phyloP scores from a whole-genome alignment of 768 basidiomycete genomes.

The Coprinellus aureogranulatus region DNA sequence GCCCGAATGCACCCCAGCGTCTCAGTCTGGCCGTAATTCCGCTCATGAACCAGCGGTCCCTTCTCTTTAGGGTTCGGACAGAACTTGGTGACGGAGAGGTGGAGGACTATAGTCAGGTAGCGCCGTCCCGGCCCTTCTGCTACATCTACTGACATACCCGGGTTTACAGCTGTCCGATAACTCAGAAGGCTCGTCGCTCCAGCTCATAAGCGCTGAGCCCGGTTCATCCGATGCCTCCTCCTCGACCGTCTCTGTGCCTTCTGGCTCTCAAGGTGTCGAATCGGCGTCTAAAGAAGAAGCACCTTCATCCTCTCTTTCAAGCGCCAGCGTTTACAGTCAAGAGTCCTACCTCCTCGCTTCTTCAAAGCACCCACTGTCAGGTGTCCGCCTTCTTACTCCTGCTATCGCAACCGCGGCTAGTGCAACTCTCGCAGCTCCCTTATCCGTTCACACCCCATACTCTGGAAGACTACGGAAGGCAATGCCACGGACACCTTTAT shows the following conservation, averaged over 20 bases:
- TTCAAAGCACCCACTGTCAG: neutral
- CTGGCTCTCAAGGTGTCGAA: neutral
- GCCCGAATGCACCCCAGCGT: neutral
- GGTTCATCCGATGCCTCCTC: neutral
- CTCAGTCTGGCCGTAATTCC: neutral
- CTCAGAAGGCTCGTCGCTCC: neutral
- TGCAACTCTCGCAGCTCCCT: neutral
- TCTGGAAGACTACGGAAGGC: too few relatives aligned
- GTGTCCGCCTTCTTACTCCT: neutral
- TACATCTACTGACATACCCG: too few relatives aligned
- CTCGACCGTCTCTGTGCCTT: neutral
- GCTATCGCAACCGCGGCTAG: neutral
- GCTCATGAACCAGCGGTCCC: neutral
- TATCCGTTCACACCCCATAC: too few relatives aligned
- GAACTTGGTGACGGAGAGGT: neutral
- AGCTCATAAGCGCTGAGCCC: neutral
- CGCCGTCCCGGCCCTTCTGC: neutral
- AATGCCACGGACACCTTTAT: too few relatives aligned
- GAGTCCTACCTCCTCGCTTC: neutral
- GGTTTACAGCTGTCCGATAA: neutral
- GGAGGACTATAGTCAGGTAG: neutral
- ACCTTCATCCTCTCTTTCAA: neutral
- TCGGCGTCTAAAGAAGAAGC: neutral
- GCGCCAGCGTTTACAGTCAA: neutral
- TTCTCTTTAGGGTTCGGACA: neutral